These are phyloP conservation scores for Tulasnella sp. DNA, from an alignment of 768 basidiomycete species.

Conservation along the genomic window DNA sequence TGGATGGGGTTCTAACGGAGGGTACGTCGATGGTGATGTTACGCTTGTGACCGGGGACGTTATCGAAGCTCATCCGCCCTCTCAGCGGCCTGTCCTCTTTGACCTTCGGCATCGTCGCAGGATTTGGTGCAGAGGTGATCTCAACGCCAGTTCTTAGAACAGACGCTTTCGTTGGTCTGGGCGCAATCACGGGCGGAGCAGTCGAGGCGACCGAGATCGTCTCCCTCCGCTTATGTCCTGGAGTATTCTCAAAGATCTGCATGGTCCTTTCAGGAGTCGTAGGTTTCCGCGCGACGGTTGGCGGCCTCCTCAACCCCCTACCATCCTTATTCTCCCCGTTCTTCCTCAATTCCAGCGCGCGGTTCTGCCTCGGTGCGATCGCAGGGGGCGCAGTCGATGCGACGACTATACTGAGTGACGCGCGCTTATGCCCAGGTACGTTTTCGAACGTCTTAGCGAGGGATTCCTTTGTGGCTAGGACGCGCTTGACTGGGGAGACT, in stretches of 20 bases:
- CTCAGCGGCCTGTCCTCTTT: conserved; percentile 37
- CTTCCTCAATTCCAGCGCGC: conserved; percentile 12
- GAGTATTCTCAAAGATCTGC: conserved; percentile 18
- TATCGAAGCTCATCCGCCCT: conserved; percentile 45
- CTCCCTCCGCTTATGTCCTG: conserved; percentile 20
- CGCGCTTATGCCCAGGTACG: conserved; percentile 17
- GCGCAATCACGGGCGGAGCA: conserved; percentile 53
- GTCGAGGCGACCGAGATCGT: conserved; percentile 20
- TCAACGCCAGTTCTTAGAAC: conserved; percentile 50
- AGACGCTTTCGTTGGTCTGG: conserved; percentile 65
- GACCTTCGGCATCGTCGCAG: background rate
- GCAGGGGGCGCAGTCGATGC: conserved; percentile 15
- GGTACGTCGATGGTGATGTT: conserved; percentile 55
- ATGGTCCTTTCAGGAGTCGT: background rate
- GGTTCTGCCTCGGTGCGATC: conserved; percentile 14
- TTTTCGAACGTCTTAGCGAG: conserved; percentile 17
- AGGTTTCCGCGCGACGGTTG: background rate
- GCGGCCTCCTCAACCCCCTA: background rate
- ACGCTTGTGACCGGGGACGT: conserved; percentile 77
- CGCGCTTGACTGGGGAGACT: background rate
- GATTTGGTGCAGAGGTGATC: background rate
- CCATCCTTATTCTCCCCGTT: conserved; percentile 1
- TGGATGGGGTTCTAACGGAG: conserved; percentile 57
- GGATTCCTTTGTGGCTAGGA: conserved; percentile 8
- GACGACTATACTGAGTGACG: conserved; percentile 1